Conservation (phyloP, 257 asterid genomes). For the Solanum tacnaense region DNA sequence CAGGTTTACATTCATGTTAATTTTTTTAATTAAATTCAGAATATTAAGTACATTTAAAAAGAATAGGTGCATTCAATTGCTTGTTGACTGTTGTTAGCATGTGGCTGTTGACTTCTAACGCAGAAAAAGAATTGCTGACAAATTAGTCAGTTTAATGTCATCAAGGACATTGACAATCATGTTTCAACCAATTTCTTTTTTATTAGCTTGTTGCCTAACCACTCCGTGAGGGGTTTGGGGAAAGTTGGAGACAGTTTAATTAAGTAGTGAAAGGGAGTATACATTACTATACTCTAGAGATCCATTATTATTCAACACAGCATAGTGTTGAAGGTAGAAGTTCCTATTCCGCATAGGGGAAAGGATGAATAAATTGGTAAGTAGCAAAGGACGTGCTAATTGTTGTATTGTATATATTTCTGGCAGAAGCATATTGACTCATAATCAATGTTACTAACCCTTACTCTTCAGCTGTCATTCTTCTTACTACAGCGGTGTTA, state of each 20-base stretch:
- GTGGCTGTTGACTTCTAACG: neutral
- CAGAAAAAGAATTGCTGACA: neutral
- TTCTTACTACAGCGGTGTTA: neutral
- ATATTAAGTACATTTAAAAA: neutral
- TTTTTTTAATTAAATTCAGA: neutral
- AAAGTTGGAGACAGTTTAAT: neutral
- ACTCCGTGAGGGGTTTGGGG: neutral
- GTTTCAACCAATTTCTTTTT: neutral
- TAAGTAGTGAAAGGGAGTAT: neutral
- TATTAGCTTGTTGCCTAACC: neutral
- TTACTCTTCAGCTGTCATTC: neutral
- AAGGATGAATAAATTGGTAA: neutral
- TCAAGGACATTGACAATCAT: neutral
- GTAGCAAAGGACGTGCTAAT: neutral
- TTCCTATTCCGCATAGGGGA: neutral
- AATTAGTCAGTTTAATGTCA: neutral
- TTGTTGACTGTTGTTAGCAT: neutral
- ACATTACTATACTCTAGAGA: no score
- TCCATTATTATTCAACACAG: neutral
- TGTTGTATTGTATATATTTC: neutral
- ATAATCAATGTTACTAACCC: neutral
- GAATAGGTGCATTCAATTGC: neutral
- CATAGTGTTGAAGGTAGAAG: neutral
- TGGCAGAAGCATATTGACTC: neutral
- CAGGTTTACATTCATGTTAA: constrained; percentile 45